Evolutionary conservation across 2,329 filamentous ascomycete genomes (phyloP), one percentile per base, ranked within the genome.

Genomic region (Amauroascus niger): DNA sequence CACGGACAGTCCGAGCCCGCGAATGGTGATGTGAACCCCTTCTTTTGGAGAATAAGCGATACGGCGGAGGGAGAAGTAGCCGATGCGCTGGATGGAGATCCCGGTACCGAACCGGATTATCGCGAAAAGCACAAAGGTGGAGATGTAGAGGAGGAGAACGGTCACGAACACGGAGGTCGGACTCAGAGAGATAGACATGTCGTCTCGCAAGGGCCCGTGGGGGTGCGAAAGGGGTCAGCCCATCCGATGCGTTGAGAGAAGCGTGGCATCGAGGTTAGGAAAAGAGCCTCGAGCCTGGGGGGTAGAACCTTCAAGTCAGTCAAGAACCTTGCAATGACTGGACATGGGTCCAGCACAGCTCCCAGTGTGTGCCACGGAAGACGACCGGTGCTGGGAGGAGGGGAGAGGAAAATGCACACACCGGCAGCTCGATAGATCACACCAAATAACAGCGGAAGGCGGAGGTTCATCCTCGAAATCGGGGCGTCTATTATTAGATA

Each of bases 31-130:
- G 63, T 86, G 86, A 64, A 95, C 75, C 62, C 93, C 93, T 79
- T 95, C 88, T 69, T 80, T 84, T 26, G 88, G 88, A 13, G 87
- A 88, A 69, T 94, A 97, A 55, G 89, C 86, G 58, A 98, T 85
- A 61, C 91, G 86, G 59, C 91, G 85, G 61, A 98, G 77, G 33
- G 93, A 95, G 61, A 94, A 83, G 69, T 94, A 95, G 58, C 93
- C 93, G 62, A 98, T 81, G 61, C 93, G 83, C 71, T 98, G 94
- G 60, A 98, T 95, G 5, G 93, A 98, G 54, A 98, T 77, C 57
- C 93, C 93, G 33, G 91, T 97, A 57, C 91, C 77, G 62, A 97
- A 90, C 61, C 93, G 88, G 59, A 98, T 74, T 62, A 97, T 80
- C 64, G 93, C 93, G 69, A 98, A 95, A 56, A 96, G 70, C 57